Base-by-base conservation (phyloP, 176 grass and related monocot genomes). In the Bothriochloa decipiens region DNA sequence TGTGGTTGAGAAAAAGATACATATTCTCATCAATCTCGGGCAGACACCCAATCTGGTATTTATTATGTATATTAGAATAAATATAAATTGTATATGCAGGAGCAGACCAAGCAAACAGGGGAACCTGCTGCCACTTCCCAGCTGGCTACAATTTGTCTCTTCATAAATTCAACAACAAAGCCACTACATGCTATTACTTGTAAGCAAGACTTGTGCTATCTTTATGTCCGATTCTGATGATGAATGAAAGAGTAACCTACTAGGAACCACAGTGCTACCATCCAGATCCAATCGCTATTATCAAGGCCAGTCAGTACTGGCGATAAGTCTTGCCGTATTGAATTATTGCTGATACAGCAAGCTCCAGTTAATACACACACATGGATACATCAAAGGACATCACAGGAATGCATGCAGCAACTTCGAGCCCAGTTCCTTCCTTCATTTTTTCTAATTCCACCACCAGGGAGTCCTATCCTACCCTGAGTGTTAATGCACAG, bases 301-400 rank as follows among this genome's bases (percentile, higher is more conserved):
- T 61, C 52, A 82, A 83, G 4, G 37, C 0, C 20, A 45, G 22
- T 49, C 79, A 63, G 86, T 87, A 82, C 86, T 7, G 58, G 50
- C 79, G 78, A n/a, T 42, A 70, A 70, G 65, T 72, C 22, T 22
- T 62, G 11, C 49, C 43, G 37, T 33, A 20, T 28, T 81, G 79
- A 58, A 81, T 81, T 81, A 81, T 70, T 78, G 57, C 37, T 78
- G 45, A 78, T 72, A 37, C 22, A 40, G 55, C 11, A 83, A 74
- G 55, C 18, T 79, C 58, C 28, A 70, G 73, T 74, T 11, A 83
- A 78, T 68, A 68, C 82, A 81, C 60, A 74, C 82, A 86, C 70
- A 89, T 85, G 77, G 65, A 82, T 67, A 72, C 82, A 82, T 73
- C 69, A 74, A 74, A 77, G 79, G 72, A 72, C 74, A 72, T 13